Evolutionary conservation across 179 eudicot species (phyloP).

Genomic region (Actinidia arguta): DNA sequence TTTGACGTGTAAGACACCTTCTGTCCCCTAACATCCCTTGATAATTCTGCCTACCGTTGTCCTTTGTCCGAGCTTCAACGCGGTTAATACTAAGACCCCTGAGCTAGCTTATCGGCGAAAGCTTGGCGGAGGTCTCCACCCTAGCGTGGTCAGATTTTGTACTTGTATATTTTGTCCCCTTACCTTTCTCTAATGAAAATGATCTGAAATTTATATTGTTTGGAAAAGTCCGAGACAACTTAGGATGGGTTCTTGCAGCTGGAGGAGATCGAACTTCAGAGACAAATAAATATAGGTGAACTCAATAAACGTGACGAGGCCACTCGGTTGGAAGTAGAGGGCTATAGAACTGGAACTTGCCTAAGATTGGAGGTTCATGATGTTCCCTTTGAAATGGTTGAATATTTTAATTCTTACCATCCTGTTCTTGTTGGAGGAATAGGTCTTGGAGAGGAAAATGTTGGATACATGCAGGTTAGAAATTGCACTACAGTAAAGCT

Average conservation of each 20-base stretch:
- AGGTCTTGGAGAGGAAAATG: slow-evolving; percentile 88
- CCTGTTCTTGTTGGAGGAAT: slow-evolving; percentile 96
- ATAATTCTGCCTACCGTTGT: no score
- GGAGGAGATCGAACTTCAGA: slow-evolving; percentile 87
- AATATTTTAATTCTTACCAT: slow-evolving; percentile 91
- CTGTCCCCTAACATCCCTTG: no score
- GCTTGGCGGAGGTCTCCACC: no score
- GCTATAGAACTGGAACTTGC: slow-evolving; percentile 86
- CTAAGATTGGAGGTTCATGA: slow-evolving; percentile 84
- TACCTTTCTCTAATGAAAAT: no score
- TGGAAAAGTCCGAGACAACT: neutral
- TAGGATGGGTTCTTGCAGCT: slow-evolving; percentile 49
- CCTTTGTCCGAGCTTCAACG: no score
- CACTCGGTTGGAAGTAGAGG: slow-evolving; percentile 84
- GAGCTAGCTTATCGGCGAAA: no score
- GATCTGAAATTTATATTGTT: no score
- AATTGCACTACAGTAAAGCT: neutral
- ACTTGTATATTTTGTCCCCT: no score
- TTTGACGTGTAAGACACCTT: no score
- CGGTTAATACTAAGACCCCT: no score
- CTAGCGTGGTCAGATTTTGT: no score
- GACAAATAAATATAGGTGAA: slow-evolving; percentile 84
- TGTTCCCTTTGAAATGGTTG: slow-evolving; percentile 97
- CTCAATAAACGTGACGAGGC: slow-evolving; percentile 90
- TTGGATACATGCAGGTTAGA: slow-evolving; percentile 98